These are phyloP conservation scores for Pythium myriotylum DNA, from an alignment of 352 stramenopile species.

Conservation along the genomic window DNA sequence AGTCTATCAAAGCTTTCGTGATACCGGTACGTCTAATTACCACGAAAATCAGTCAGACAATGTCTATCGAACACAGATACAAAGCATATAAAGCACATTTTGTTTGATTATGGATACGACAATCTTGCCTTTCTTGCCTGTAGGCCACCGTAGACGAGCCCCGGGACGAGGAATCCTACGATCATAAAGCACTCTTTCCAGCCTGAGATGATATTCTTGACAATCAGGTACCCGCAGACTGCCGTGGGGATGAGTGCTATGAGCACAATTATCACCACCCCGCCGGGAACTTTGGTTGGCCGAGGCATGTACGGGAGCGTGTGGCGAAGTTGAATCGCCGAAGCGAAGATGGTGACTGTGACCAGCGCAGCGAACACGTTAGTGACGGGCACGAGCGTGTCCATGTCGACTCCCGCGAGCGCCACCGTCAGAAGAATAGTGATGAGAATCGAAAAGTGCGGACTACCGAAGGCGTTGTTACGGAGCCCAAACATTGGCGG, in stretches of 20 bases:
- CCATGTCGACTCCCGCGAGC: constrained; percentile 48
- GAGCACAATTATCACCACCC: constrained; percentile 31
- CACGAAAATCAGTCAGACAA: no score
- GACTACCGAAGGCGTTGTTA: constrained; percentile 38
- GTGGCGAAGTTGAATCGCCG: constrained; percentile 87
- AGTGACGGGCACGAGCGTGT: constrained; percentile 77
- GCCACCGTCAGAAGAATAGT: constrained; percentile 40
- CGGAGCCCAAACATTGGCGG: constrained; percentile 75
- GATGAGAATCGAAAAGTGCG: constrained; percentile 44
- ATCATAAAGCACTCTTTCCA: constrained; percentile 32
- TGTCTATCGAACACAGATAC: no score
- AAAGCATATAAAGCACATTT: constrained; percentile 1
- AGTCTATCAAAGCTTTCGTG: no score
- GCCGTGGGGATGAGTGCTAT: constrained; percentile 12
- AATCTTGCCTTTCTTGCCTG: constrained; percentile 18
- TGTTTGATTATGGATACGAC: background rate
- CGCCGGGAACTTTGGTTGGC: constrained; percentile 45
- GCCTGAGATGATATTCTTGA: constrained; percentile 20
- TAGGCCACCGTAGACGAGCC: constrained; percentile 37
- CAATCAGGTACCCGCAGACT: constrained; percentile 22
- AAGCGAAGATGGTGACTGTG: constrained; percentile 86
- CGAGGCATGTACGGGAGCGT: constrained; percentile 64
- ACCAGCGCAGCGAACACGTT: constrained; percentile 90
- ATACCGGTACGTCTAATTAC: no score
- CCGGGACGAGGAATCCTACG: constrained; percentile 39